Conservation (phyloP, 23 red algal genomes). For the Cyanidioschyzon merolae region DNA sequence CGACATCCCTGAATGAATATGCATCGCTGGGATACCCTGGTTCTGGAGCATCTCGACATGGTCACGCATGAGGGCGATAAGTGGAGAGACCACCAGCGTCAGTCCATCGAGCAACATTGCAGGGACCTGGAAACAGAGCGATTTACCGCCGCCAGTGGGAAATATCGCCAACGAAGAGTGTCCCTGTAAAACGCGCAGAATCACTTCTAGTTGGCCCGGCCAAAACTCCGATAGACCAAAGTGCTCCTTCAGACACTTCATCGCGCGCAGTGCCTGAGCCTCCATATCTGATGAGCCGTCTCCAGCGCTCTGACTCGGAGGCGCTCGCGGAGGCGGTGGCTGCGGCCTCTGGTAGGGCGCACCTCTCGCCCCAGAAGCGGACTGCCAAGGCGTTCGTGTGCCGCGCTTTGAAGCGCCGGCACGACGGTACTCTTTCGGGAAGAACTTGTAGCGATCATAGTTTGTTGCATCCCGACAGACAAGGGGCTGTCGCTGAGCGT, state of each 20-base stretch:
- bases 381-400: background rate
- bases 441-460: background rate
- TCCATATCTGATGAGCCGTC: background rate
- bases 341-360: too few species aligned
- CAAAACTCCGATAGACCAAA: constrained; percentile 24
- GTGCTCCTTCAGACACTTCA: background rate
- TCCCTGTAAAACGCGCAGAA: constrained; percentile 20
- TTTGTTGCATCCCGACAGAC: too few species aligned
- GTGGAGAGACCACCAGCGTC: constrained; percentile 68
- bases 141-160: constrained; percentile 66
- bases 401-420: background rate
- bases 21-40: constrained; percentile 20
- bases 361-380: background rate
- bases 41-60: constrained; percentile 17
- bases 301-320: too few species aligned
- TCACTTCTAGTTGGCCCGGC: constrained; percentile 31
- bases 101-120: constrained; percentile 47
- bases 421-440: background rate
- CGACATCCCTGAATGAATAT: constrained; percentile 30
- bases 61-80: constrained; percentile 47
- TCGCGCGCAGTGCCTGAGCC: background rate
- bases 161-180: constrained; percentile 50
- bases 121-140: constrained; percentile 48
- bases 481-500: too few species aligned
- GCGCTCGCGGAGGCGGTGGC: too few species aligned